Base-by-base conservation (phyloP, 169 alveolate species). In the Prorocentrum cordatum region DNA sequence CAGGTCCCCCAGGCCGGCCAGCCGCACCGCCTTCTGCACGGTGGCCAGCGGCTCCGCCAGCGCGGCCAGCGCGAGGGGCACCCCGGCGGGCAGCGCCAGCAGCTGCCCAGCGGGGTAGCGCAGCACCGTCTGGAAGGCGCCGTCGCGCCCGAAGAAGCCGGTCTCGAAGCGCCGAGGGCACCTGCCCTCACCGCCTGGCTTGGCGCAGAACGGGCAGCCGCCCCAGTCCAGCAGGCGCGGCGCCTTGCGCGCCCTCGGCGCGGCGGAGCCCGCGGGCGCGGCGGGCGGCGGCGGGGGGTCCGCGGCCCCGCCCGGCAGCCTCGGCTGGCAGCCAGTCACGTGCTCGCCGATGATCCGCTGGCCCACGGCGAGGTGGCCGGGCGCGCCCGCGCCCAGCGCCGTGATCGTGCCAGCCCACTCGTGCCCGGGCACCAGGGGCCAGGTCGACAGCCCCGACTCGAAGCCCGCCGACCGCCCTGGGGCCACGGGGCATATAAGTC, bases 1-100 rank as follows among this genome's bases (percentile, higher is more conserved):
- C n/a, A n/a, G n/a, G n/a, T n/a, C n/a, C n/a, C n/a, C n/a, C n/a
- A n/a, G n/a, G 2, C 36, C 42, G 20, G 47, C 82, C 38, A 70
- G 61, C 42, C 82, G 59, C 67, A 73, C 71, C 0, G 86, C 86
- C 45, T 75, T 75, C 59, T 42, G 54, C 24, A 62, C 86, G 3
- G 86, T 75, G 58, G 59, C 42, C 58, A 75, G 24, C 2, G 86
- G 86, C 71, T 75, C 86, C 3, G 86, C 86, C n/a, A 75, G 71
- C 2, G 54, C 86, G 1, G 86, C 86, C 59, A 50, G 61, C 3
- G n/a, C 86, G 72, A 75, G 0, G 86, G 72, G 22, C 27, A 20
- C 5, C 12, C 24, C 5, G 64, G 7, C 7, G 64, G 86, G 86
- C 71, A 75, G 45, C 86, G 35, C 86, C 36, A 50, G 86, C 58